Conservation (phyloP, 495 filamentous ascomycete genomes). For the Neurospora sublineolata region DNA sequence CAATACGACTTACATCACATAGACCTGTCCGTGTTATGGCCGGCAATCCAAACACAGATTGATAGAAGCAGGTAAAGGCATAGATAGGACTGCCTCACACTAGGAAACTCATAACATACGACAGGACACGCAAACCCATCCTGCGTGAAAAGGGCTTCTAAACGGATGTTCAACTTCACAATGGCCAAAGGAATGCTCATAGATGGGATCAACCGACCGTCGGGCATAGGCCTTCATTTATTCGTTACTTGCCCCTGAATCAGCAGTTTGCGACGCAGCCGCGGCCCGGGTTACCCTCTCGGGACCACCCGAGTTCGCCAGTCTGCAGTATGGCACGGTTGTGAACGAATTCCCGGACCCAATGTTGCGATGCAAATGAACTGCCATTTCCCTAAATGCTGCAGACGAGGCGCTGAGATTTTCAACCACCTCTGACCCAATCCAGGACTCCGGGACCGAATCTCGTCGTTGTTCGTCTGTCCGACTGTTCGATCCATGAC, state of each 20-base stretch:
- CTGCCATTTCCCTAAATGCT: constrained; percentile 27
- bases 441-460: constrained; percentile 24
- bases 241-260: background rate
- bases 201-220: background rate
- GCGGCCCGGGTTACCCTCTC: background rate
- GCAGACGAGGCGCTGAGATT: constrained; percentile 16
- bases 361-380: constrained; percentile 18
- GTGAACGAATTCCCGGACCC: constrained; percentile 2
- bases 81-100: background rate
- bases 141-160: background rate
- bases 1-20: background rate
- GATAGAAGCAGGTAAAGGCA: background rate
- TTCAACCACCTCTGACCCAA: constrained; percentile 19
- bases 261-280: background rate
- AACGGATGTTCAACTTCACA: background rate
- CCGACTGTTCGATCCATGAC: constrained; percentile 16
- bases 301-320: background rate
- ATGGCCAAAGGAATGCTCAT: background rate
- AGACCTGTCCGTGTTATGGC: background rate
- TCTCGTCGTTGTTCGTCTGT: constrained; percentile 15
- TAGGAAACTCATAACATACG: background rate
- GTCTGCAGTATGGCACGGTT: background rate
- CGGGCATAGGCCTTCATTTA: background rate
- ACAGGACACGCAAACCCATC: background rate
- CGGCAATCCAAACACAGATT: background rate